phyloP scores from a whole-genome alignment of 2,329 filamentous ascomycete species.

The Pseudocercospora cruenta region DNA sequence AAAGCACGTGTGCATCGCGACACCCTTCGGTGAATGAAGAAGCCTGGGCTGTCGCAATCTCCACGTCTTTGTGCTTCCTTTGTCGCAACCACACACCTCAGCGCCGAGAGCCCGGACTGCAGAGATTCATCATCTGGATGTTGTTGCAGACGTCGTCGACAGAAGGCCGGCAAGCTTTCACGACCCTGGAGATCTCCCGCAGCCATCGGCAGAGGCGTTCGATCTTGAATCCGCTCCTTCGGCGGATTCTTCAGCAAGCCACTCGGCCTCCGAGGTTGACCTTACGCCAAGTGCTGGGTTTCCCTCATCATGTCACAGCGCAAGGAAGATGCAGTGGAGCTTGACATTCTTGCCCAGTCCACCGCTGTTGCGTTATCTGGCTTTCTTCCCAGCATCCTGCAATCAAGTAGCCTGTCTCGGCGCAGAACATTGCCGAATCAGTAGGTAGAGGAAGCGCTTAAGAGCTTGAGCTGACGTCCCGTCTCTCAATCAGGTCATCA shows the following conservation, averaged over 20 bases:
- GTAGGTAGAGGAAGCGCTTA: constrained; percentile 3
- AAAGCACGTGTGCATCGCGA: neutral
- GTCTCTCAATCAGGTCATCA: neutral
- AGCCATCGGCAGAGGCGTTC: neutral
- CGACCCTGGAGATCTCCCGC: constrained; percentile 15
- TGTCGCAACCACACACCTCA: neutral
- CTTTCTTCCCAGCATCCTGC: neutral
- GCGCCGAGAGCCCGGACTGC: constrained; percentile 4
- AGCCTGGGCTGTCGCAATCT: neutral
- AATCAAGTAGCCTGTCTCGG: neutral
- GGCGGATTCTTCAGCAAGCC: constrained; percentile 18
- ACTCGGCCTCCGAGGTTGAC: constrained; percentile 14
- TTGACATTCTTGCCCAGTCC: constrained; percentile 15
- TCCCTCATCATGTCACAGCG: constrained; percentile 14
- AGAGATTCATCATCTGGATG: neutral
- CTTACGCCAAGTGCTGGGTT: constrained; percentile 12
- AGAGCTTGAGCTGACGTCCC: constrained; percentile 10
- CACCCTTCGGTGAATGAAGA: neutral
- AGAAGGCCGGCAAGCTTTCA: constrained; percentile 19
- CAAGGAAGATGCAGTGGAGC: constrained; percentile 10
- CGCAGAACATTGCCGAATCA: neutral
- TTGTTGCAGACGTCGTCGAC: constrained; percentile 11
- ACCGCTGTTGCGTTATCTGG: constrained; percentile 16
- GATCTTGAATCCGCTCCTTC: constrained; percentile 9
- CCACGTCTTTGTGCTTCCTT: constrained; percentile 2